Conservation (phyloP, 805 yeast species). For the Yamadazyma philogaea region DNA sequence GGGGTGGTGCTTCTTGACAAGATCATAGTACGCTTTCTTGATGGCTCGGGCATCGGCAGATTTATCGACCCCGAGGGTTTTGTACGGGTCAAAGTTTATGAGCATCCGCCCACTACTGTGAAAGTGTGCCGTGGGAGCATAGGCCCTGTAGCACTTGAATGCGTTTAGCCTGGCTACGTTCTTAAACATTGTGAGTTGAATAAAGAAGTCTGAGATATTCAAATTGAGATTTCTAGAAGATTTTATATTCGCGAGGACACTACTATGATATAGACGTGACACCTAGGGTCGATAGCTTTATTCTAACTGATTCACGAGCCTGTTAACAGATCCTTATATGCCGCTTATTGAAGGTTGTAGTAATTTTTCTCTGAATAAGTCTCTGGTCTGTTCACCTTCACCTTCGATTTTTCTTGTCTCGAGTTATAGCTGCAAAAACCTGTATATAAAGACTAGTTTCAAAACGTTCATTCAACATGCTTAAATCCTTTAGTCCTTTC, state of each 20-base stretch:
- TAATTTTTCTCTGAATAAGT: too few relatives aligned
- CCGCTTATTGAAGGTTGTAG: too few relatives aligned
- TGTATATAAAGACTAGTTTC: too few relatives aligned
- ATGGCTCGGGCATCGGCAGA: conserved; percentile 77
- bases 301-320: too few relatives aligned
- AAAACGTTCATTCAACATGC: too few relatives aligned
- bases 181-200: conserved; percentile 4
- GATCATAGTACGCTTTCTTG: conserved; percentile 88
- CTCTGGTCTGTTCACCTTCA: too few relatives aligned
- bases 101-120: background rate
- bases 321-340: too few relatives aligned
- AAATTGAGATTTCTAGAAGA: conserved; percentile 9
- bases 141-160: background rate
- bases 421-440: too few relatives aligned
- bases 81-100: conserved; percentile 71
- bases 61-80: conserved; percentile 71
- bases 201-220: background rate
- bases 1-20: conserved; percentile 94
- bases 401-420: too few relatives aligned
- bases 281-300: too few relatives aligned
- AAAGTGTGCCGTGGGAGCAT: background rate
- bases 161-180: conserved; percentile 6
- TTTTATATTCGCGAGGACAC: conserved; percentile 16
- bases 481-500: too few relatives aligned
- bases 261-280: too few relatives aligned